Conservation (phyloP, 176 grass and related monocot genomes). For the Saccharum officinarum region DNA sequence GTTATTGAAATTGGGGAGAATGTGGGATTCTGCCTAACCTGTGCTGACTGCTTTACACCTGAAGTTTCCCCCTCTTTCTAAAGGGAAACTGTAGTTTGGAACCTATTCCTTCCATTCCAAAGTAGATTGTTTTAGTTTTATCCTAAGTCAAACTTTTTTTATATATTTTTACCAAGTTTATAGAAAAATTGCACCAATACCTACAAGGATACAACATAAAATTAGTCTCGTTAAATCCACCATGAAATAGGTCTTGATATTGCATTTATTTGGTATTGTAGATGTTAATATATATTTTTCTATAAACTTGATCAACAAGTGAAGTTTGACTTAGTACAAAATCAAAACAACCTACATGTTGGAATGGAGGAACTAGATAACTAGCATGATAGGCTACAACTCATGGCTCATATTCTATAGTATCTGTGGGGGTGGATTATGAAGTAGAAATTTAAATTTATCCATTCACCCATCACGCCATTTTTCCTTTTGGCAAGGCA, state of each 20-base stretch:
- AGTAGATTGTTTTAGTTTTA: background rate
- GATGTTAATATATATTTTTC: background rate
- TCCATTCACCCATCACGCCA: background rate
- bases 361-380: background rate
- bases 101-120: background rate
- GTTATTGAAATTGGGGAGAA: background rate
- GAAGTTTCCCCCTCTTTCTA: background rate
- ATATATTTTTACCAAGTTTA: background rate
- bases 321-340: background rate
- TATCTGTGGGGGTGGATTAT: background rate
- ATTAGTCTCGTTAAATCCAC: too few species aligned
- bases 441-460: background rate
- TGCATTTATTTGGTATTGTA: background rate
- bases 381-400: background rate
- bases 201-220: too few species aligned
- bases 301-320: background rate
- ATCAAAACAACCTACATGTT: background rate
- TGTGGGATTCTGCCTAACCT: background rate
- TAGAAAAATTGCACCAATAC: background rate
- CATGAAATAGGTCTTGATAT: background rate
- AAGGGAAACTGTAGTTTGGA: background rate
- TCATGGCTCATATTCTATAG: background rate
- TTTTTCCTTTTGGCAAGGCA: background rate
- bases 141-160: background rate
- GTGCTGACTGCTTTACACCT: background rate